Evolutionary conservation across 2,329 filamentous ascomycete genomes (phyloP), one percentile per base, ranked within the genome.

Genomic region (Apiospora saccharicola): DNA sequence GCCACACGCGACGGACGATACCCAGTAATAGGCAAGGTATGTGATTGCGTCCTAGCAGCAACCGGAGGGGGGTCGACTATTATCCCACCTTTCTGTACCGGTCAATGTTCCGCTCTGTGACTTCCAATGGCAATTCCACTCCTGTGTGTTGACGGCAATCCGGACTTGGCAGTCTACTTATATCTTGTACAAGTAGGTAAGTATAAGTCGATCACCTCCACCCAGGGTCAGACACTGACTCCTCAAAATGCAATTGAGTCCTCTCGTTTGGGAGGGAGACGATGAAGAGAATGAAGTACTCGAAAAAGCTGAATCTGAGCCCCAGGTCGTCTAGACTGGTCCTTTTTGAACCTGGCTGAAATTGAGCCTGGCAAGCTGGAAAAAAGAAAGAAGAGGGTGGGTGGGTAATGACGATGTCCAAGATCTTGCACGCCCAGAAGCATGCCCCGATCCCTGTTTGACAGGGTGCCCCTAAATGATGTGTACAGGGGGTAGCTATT

Each of bases 401-500:
- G 67, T 68, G 41, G 37, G 41, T 68, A 47, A 47, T 68, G 44
- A 47, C 67, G 67, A 37, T 68, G 67, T 68, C 67, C 67, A 68
- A 68, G 57, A 64, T 64, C 57, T 64, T 64, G 57, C 57, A 34
- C 19, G 53, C 53, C 34, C 30, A n/a, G 57, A 64, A 41, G 34
- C 57, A 34, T 10, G 53, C 53, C 34, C 30, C n/a, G 57, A 64
- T 64, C 57, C 57, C 6, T 41, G 57, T 64, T 34, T 41, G 34
- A 41, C 57, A 64, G 34, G 57, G 57, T 41, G 57, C 57, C 57
- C 57, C 57, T 64, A 64, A 64, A 64, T 64, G 57, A 64, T 64
- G 30, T 24, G 57, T 64, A 37, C 57, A 64, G 57, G 57, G 53
- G 53, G 57, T 22, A n/a, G 51, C 51, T 37, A 41, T 22, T 37